Conservation (phyloP, 2,329 filamentous ascomycete species). For the Verticillium nubilum region DNA sequence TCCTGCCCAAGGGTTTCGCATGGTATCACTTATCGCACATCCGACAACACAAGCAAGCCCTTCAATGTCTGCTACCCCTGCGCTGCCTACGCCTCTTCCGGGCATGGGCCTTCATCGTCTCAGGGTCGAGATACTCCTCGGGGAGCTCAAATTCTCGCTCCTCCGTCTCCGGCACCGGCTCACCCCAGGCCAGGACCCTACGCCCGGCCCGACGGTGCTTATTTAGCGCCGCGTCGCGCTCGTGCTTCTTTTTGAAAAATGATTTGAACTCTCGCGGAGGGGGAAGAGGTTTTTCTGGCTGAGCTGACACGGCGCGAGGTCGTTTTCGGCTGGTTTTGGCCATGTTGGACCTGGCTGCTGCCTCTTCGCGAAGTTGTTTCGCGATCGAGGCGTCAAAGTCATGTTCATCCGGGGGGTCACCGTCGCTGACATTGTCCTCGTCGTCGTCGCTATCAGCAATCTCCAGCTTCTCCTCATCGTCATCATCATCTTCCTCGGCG, state of each 20-base stretch:
- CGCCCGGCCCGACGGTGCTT: slow-evolving; percentile 64
- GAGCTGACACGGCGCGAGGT: slow-evolving; percentile 16
- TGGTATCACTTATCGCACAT: not conserved
- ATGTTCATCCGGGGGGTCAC: slow-evolving; percentile 53
- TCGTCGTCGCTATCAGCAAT: slow-evolving; percentile 22
- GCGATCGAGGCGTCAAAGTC: slow-evolving; percentile 68
- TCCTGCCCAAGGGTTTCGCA: not conserved
- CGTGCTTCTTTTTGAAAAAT: slow-evolving; percentile 76
- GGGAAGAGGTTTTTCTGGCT: slow-evolving; percentile 20
- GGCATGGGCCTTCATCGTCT: slow-evolving; percentile 52
- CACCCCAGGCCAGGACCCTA: slow-evolving; percentile 74
- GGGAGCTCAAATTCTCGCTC: slow-evolving; percentile 73
- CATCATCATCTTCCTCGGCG: slow-evolving; percentile 20
- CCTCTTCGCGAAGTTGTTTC: slow-evolving; percentile 71
- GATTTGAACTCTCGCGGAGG: slow-evolving; percentile 65
- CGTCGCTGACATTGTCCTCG: slow-evolving; percentile 16
- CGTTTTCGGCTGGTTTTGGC: slow-evolving; percentile 24
- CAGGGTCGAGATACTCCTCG: slow-evolving; percentile 52
- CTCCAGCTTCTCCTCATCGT: slow-evolving; percentile 19
- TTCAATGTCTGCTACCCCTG: slow-evolving; percentile 40
- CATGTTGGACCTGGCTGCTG: slow-evolving; percentile 40
- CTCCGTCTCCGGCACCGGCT: slow-evolving; percentile 66
- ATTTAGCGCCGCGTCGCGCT: slow-evolving; percentile 74
- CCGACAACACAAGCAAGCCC: not conserved
- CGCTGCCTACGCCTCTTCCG: slow-evolving; percentile 57